Evolutionary conservation across 129 eudicot genomes (phyloP).

Genomic region (Arctium lappa): DNA sequence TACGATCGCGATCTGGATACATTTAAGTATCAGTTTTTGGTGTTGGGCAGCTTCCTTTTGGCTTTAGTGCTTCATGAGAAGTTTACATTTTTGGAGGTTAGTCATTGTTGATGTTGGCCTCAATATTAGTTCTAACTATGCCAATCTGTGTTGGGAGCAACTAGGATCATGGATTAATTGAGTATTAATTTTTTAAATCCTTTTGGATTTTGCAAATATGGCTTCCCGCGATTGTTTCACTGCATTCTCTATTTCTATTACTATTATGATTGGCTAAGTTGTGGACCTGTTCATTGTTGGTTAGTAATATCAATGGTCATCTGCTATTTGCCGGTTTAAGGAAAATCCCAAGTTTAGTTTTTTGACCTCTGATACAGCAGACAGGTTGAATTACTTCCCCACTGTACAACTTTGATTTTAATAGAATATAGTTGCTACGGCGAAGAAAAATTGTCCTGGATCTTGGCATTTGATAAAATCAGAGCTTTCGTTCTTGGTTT

Average conservation of each 20-base stretch:
- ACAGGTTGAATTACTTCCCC: neutral
- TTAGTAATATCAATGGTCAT: neutral
- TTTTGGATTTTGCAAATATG: neutral
- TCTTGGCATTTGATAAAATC: neutral
- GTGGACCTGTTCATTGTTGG: neutral
- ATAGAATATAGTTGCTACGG: neutral
- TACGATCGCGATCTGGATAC: conserved; percentile 80
- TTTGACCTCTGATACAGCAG: neutral
- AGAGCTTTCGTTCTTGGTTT: neutral
- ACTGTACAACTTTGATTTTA: neutral
- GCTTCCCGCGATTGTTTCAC: neutral
- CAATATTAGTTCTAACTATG: neutral
- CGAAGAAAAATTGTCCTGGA: neutral
- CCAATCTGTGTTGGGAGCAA: neutral
- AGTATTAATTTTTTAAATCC: neutral
- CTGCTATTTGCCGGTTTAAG: neutral
- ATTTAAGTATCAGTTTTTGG: conserved; percentile 56
- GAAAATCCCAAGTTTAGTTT: neutral
- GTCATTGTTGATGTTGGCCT: conserved; percentile 7
- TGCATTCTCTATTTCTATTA: neutral
- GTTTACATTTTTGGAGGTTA: conserved; percentile 72
- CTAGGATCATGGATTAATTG: neutral
- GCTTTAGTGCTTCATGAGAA: conserved; percentile 67
- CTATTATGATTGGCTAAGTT: neutral
- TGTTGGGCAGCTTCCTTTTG: conserved; percentile 43